A percentile compares a stretch with the other conserved stretches of the same genome.
Conservation (phyloP, 78 protist species). For the Blattamonas nauphoetae region DNA sequence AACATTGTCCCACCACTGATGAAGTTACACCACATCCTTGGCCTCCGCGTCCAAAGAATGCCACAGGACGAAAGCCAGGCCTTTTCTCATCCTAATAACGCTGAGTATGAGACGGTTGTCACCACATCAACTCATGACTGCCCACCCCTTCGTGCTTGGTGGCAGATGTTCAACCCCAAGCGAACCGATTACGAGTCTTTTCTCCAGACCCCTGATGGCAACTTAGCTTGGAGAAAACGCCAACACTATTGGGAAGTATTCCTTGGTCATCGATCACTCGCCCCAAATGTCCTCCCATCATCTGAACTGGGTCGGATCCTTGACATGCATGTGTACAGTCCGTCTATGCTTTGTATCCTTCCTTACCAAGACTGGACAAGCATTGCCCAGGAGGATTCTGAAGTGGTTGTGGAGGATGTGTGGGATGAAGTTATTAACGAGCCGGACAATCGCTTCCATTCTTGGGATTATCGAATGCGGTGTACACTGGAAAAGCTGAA, state of each 20-base stretch:
- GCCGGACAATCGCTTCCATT: conserved; percentile 14
- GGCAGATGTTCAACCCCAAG: background rate
- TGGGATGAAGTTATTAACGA: conserved; percentile 9
- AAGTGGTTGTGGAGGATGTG: background rate
- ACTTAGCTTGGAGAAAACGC: background rate
- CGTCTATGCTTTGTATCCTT: conserved; percentile 19
- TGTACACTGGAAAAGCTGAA: background rate
- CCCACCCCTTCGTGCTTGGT: conserved; percentile 27
- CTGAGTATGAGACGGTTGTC: background rate
- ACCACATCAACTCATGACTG: conserved; percentile 35
- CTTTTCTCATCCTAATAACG: background rate
- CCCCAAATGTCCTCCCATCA: background rate
- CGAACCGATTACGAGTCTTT: background rate
- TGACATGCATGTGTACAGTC: conserved; percentile 13
- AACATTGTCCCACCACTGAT: background rate
- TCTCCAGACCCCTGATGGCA: background rate
- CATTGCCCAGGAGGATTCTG: background rate
- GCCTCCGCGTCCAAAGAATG: conserved; percentile 32
- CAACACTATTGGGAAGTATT: background rate
- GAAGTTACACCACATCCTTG: background rate
- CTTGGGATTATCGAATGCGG: conserved; percentile 30
- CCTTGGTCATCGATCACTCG: background rate
- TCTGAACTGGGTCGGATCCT: background rate
- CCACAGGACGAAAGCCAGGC: background rate
- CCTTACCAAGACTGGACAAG: background rate